Conservation (phyloP, 495 filamentous ascomycete species). For the Endocarpon pusillum region DNA sequence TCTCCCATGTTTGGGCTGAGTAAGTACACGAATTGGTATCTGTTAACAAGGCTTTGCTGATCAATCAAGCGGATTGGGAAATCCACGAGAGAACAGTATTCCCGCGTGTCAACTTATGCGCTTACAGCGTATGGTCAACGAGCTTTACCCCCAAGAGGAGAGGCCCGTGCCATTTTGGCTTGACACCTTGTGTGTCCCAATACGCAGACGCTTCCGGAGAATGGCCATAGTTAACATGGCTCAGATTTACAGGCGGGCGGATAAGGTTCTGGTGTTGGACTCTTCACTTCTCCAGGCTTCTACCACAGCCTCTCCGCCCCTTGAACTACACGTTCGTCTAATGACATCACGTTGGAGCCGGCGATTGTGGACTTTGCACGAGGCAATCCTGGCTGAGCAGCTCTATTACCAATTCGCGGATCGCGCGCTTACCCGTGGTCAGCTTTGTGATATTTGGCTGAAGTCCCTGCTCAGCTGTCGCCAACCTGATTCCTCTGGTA, state of each 20-base stretch:
- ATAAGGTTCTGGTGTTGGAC: background rate
- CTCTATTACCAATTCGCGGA: slow-evolving; percentile 5
- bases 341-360: slow-evolving; percentile 3
- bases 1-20: no score
- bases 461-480: no score
- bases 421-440: slow-evolving; percentile 1
- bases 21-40: no score
- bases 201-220: background rate
- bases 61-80: background rate
- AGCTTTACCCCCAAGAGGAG: background rate
- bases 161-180: background rate
- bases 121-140: background rate
- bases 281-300: background rate
- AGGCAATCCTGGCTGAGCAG: slow-evolving; percentile 2
- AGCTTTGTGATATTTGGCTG: no score
- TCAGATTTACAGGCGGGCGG: background rate
- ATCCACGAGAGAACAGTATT: background rate
- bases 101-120: background rate
- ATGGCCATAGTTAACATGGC: background rate
- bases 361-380: slow-evolving; percentile 6
- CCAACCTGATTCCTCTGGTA: no score
- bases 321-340: background rate
- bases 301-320: background rate
- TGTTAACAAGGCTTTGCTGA: no score
- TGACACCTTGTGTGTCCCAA: background rate